Percentiles rank a stretch among this genome's conserved stretches.
Conservation (phyloP, 176 grass and related monocot species). For the Typha latifolia region DNA sequence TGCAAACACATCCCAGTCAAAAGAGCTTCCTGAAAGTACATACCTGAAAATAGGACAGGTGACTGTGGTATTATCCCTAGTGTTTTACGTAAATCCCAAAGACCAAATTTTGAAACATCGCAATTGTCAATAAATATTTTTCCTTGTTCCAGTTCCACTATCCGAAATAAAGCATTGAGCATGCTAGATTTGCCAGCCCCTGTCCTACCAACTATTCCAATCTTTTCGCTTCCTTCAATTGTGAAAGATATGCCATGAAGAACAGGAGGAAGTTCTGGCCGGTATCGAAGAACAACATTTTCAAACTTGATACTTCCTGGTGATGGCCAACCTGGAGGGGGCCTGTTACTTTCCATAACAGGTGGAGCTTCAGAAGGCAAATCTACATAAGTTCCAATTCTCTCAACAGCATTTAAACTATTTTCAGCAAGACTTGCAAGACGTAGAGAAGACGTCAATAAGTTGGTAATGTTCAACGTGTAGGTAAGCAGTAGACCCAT, state of each 20-base stretch:
- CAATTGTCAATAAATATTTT: constrained; percentile 71
- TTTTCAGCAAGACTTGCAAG: constrained; percentile 99
- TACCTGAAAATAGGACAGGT: constrained; percentile 97
- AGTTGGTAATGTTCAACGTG: constrained; percentile 86
- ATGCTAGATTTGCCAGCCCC: constrained; percentile 98
- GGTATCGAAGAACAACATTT: constrained; percentile 84
- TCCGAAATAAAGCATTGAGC: constrained; percentile 95
- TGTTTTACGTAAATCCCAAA: constrained; percentile 94
- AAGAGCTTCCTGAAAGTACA: constrained; percentile 18
- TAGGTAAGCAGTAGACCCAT: constrained; percentile 97
- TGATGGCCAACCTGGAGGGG: constrained; percentile 92
- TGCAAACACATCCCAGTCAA: background rate
- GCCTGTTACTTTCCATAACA: constrained; percentile 71
- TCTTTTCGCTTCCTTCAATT: constrained; percentile 90
- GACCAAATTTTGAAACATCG: constrained; percentile 77
- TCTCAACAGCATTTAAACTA: constrained; percentile 97
- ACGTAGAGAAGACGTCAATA: constrained; percentile 74
- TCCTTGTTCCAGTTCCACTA: constrained; percentile 82
- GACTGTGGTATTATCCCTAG: constrained; percentile 97
- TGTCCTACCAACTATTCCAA: constrained; percentile 95
- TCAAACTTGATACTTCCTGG: constrained; percentile 73
- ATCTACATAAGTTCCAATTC: constrained; percentile 85
- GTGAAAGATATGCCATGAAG: constrained; percentile 92
- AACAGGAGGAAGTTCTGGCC: constrained; percentile 91
- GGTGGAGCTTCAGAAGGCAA: constrained; percentile 87